Conservation (phyloP, 371 early-diverging fungal species). For the Mortierella sp. region DNA sequence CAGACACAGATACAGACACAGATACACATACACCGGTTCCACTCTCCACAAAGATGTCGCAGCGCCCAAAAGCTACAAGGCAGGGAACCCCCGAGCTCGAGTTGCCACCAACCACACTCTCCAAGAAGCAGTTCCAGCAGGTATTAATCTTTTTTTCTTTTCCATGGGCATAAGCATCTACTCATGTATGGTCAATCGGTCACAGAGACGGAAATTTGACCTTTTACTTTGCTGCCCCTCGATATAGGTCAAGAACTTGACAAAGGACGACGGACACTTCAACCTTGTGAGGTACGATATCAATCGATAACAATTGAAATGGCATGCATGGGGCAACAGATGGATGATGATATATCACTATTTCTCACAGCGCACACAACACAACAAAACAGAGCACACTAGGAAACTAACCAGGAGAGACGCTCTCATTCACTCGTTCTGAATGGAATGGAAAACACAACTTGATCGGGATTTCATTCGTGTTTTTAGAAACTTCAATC, state of each 20-base stretch:
- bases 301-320: not conserved
- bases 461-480: slow-evolving; percentile 11
- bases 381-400: not conserved
- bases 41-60: slow-evolving; percentile 27
- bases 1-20: no score
- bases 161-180: not conserved
- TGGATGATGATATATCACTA: no score
- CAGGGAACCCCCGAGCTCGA: slow-evolving; percentile 47
- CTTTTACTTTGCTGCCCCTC: not conserved
- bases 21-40: not conserved
- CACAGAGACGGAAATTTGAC: not conserved
- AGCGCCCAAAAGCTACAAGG: slow-evolving; percentile 45
- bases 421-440: not conserved
- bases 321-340: no score
- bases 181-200: no score
- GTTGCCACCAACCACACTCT: slow-evolving; percentile 45
- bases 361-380: no score
- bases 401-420: not conserved
- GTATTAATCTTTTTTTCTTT: slow-evolving; percentile 2
- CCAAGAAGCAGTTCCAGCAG: slow-evolving; percentile 56
- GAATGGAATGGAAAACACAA: not conserved
- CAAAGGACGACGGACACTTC: slow-evolving; percentile 57
- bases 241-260: slow-evolving; percentile 51
- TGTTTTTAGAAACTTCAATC: slow-evolving; percentile 75
- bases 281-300: slow-evolving; percentile 52